Percentiles rank a stretch among this genome's conserved stretches.
Evolutionary conservation across 1,284 basidiomycete species (phyloP).

Genomic region (Boletellus dicymbophilus): DNA sequence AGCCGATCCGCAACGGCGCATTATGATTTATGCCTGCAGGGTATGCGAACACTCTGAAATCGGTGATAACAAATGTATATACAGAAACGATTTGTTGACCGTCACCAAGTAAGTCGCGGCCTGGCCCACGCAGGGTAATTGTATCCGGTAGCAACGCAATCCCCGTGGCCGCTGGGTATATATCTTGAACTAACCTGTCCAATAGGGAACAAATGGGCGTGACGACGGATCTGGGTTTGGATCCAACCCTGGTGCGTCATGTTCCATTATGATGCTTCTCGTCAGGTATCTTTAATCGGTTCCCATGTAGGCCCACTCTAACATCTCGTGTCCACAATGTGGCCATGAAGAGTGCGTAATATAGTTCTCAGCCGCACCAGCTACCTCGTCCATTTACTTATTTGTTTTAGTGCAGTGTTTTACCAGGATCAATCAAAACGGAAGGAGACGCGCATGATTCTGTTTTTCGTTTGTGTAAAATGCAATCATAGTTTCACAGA

Average conservation of each 20-base stretch:
- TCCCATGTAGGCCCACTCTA: constrained; percentile 62
- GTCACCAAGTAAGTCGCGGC: constrained; percentile 79
- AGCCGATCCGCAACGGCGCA: constrained; percentile 83
- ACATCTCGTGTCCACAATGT: constrained; percentile 71
- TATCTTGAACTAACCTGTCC: constrained; percentile 3
- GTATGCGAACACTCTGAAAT: constrained; percentile 91
- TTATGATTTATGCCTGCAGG: constrained; percentile 91
- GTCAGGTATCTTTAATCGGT: background rate
- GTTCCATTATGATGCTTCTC: background rate
- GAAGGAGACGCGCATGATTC: constrained; percentile 89
- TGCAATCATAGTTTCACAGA: constrained; percentile 82
- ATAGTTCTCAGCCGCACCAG: constrained; percentile 1
- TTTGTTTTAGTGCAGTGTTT: constrained; percentile 72
- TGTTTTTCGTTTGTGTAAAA: constrained; percentile 91
- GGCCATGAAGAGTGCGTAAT: constrained; percentile 69
- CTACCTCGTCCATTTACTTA: constrained; percentile 11
- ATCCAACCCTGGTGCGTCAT: constrained; percentile 82
- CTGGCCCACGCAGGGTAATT: background rate
- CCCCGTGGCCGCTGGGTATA: background rate
- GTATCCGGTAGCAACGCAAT: constrained; percentile 13
- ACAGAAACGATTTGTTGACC: constrained; percentile 91
- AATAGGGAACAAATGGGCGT: constrained; percentile 90
- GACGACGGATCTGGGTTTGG: constrained; percentile 86
- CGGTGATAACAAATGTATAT: constrained; percentile 88
- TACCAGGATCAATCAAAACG: constrained; percentile 96